phyloP scores from a whole-genome alignment of 495 filamentous ascomycete genomes.

The Penicillium bovifimosum region DNA sequence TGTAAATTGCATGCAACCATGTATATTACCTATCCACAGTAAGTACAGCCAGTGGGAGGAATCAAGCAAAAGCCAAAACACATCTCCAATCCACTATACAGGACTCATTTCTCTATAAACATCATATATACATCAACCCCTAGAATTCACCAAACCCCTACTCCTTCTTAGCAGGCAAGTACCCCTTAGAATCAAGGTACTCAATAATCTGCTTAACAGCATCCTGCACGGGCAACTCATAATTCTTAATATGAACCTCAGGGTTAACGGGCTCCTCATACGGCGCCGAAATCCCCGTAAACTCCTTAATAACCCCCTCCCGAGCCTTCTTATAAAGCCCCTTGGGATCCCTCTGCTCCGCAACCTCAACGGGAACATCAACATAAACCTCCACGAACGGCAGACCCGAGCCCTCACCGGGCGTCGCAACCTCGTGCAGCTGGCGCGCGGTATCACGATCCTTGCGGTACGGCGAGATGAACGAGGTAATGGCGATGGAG shows the following conservation, averaged over 20 bases:
- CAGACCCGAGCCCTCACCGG: slow-evolving; percentile 50
- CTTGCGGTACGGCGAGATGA: slow-evolving; percentile 89
- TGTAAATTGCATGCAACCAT: no score
- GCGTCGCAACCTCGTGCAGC: slow-evolving; percentile 58
- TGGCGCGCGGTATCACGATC: slow-evolving; percentile 78
- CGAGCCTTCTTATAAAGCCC: slow-evolving; percentile 96
- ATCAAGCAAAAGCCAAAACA: slow-evolving; percentile 4
- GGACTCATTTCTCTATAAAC: slow-evolving; percentile 4
- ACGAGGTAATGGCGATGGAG: slow-evolving; percentile 84
- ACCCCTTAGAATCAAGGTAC: slow-evolving; percentile 64
- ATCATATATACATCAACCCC: not conserved
- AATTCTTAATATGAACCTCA: slow-evolving; percentile 78
- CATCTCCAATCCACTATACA: slow-evolving; percentile 14
- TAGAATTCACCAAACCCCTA: slow-evolving; percentile 11
- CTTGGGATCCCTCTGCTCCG: slow-evolving; percentile 95
- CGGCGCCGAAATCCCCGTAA: slow-evolving; percentile 86
- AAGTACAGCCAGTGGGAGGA: slow-evolving; percentile 17
- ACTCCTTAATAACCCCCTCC: slow-evolving; percentile 89
- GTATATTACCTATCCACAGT: slow-evolving; percentile 8
- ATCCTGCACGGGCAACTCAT: slow-evolving; percentile 73
- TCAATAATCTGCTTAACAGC: slow-evolving; percentile 76
- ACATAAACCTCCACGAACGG: slow-evolving; percentile 92
- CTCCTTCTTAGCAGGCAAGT: slow-evolving; percentile 50
- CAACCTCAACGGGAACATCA: slow-evolving; percentile 79
- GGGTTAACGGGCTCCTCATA: slow-evolving; percentile 86